A percentile compares a stretch with the other conserved stretches of the same genome.
These are phyloP conservation scores for Stemphylium vesicarium DNA, from an alignment of 2,329 filamentous ascomycete species.

Conservation along the genomic window DNA sequence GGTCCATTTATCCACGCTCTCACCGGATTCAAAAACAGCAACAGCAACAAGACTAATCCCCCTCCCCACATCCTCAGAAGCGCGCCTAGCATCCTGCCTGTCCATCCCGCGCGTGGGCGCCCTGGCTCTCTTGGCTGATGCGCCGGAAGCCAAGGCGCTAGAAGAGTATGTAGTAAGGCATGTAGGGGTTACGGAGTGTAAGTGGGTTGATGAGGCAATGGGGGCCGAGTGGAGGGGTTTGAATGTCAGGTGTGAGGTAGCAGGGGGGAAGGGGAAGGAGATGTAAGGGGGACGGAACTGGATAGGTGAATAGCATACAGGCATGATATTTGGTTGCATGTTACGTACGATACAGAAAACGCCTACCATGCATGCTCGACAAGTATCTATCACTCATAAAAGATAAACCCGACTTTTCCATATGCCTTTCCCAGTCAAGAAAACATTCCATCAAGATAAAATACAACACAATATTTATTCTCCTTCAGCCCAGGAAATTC, in stretches of 20 bases:
- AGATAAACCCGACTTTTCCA: too few relatives aligned
- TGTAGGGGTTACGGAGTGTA: conserved; percentile 60
- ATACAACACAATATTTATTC: too few relatives aligned
- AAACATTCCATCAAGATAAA: too few relatives aligned
- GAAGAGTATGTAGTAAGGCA: conserved; percentile 60
- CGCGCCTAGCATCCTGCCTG: conserved; percentile 63
- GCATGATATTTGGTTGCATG: too few relatives aligned
- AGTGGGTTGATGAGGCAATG: conserved; percentile 62
- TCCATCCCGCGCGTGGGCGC: conserved; percentile 70
- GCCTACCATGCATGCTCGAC: too few relatives aligned
- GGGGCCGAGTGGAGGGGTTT: conserved; percentile 53
- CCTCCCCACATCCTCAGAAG: conserved; percentile 66
- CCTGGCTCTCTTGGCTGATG: conserved; percentile 63
- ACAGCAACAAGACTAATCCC: conserved; percentile 64
- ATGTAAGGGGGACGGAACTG: too few relatives aligned
- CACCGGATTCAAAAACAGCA: not conserved
- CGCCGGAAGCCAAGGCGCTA: conserved; percentile 64
- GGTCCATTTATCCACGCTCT: conserved; percentile 33
- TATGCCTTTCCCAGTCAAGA: too few relatives aligned
- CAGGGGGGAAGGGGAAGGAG: not conserved
- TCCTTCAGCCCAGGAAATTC: conserved; percentile 74
- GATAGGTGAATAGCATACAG: too few relatives aligned
- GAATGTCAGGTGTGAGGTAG: conserved; percentile 37
- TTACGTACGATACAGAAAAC: too few relatives aligned
- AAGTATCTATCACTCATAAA: too few relatives aligned